These are phyloP conservation scores for Oxytropis ochrocephala DNA, from an alignment of 306 rosid genomes.

Conservation along the genomic window DNA sequence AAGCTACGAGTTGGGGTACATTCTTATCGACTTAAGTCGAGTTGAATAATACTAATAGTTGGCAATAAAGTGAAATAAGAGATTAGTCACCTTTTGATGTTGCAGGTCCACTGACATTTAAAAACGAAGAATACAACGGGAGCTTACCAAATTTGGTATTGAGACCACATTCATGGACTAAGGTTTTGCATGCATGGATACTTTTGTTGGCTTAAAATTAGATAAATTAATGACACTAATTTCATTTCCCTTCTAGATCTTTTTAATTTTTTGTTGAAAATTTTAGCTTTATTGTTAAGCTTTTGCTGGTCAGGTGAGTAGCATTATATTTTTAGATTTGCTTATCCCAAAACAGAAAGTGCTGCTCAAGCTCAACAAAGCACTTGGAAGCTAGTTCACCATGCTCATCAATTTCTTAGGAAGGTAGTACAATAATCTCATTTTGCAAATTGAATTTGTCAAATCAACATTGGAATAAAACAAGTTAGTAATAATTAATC, in stretches of 20 bases:
- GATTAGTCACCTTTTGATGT: neutral
- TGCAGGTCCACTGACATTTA: neutral
- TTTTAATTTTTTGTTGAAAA: neutral
- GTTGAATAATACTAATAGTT: too few species aligned
- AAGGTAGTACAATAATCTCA: neutral
- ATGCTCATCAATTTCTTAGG: neutral
- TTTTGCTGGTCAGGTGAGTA: neutral
- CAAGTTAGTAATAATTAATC: neutral
- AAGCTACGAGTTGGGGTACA: too few species aligned
- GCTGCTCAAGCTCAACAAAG: constrained; percentile 5
- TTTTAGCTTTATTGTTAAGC: neutral
- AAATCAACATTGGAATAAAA: neutral
- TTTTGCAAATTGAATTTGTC: neutral
- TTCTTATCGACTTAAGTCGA: too few species aligned
- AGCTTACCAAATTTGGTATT: constrained; percentile 40
- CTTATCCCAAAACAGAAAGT: neutral
- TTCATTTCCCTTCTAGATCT: too few species aligned
- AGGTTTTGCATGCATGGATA: constrained; percentile 22
- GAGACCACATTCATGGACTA: constrained; percentile 60
- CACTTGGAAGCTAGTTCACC: neutral
- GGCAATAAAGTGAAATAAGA: too few species aligned
- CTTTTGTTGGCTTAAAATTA: neutral
- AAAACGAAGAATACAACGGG: constrained; percentile 28
- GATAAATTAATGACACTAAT: neutral
- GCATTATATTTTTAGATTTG: constrained; percentile 1